Evolutionary conservation across 1,284 basidiomycete genomes (phyloP), one percentile per base, ranked within the genome.

Genomic region (Acaromyces ingoldii): DNA sequence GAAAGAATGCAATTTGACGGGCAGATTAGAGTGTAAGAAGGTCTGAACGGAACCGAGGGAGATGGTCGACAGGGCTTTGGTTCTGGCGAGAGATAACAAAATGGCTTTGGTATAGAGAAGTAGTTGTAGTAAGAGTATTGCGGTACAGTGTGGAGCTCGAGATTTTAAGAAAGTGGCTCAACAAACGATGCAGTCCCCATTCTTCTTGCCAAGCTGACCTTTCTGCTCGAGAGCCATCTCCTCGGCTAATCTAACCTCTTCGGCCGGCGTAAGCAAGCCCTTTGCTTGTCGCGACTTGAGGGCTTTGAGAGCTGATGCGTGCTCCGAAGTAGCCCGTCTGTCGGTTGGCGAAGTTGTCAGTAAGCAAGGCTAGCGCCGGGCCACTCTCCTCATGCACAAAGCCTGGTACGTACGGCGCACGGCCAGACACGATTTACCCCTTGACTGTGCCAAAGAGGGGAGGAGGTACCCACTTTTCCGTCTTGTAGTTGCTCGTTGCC

Each of bases 391-490:
- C n/a, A n/a, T n/a, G n/a, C n/a, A n/a, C n/a, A n/a, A n/a, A n/a
- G n/a, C n/a, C n/a, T n/a, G n/a, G n/a, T n/a, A n/a, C n/a, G n/a
- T n/a, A n/a, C 36, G 37, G 15, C 34, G 47, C 25, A 38, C 37
- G 7, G 7, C 37, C 10, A 7, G 7, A 7, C 19, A 6, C 37
- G 10, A 6, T 19, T 34, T 33, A 59, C 55, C n/a, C n/a, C n/a
- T n/a, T 62, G 36, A 57, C 64, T 42, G 55, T 48, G 44, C 63
- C 63, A 63, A 67, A 67, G 45, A 67, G 56, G 15, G 65, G 63
- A 43, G 47, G 57, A 33, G 63, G 63, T 49, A 67, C 65, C 65
- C 65, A 67, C 65, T 67, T 67, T 54, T 67, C 58, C 40, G 57
- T 57, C 51, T 66, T 68, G 50, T 58, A 34, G 22, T 29, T 36